These are phyloP conservation scores for Monosporascus sp. DNA, from an alignment of 2,329 filamentous ascomycete species.

Conservation along the genomic window DNA sequence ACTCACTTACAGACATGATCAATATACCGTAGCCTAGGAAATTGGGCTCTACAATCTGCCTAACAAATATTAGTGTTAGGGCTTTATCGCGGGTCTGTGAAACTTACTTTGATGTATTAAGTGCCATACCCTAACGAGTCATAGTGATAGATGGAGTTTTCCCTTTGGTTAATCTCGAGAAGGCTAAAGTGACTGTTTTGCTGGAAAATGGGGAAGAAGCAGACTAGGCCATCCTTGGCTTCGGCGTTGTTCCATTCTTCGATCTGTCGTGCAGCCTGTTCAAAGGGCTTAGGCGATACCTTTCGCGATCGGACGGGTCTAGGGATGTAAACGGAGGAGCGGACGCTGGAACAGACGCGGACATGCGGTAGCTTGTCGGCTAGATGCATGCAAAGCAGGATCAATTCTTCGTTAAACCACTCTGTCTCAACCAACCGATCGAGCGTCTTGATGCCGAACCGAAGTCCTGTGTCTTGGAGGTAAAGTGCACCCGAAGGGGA, in stretches of 20 bases:
- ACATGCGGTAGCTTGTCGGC: conserved; percentile 1
- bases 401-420: conserved; percentile 3
- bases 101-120: neutral
- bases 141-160: conserved; percentile 2
- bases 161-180: conserved; percentile 2
- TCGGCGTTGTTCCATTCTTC: neutral
- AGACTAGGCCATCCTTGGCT: neutral
- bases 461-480: neutral
- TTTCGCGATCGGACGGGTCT: neutral
- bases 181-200: conserved; percentile 1
- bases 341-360: neutral
- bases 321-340: conserved; percentile 1
- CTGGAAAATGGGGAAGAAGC: conserved; percentile 2
- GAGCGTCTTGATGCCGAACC: neutral
- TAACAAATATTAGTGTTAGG: neutral
- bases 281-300: neutral
- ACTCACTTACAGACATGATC: neutral
- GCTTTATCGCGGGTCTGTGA: neutral
- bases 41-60: neutral
- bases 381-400: conserved; percentile 2
- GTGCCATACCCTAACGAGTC: neutral
- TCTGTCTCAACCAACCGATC: neutral
- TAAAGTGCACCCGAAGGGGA: neutral
- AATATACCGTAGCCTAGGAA: neutral
- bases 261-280: conserved; percentile 1